Conservation (phyloP, 768 basidiomycete genomes). For the Amanita molliuscula region DNA sequence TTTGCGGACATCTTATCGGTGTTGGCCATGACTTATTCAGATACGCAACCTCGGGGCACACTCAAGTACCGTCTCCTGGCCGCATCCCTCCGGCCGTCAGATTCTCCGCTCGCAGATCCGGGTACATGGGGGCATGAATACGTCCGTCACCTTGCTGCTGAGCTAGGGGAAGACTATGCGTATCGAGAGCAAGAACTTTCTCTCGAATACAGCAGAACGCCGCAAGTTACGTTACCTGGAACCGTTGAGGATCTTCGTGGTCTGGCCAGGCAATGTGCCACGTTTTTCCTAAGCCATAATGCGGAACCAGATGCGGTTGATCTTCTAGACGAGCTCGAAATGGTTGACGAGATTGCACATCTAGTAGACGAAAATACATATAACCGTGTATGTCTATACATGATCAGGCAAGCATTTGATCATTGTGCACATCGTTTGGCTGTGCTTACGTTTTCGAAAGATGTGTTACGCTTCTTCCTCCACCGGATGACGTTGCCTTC, state of each 20-base stretch:
- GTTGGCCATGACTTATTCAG: constrained; percentile 98
- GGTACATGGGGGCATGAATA: constrained; percentile 99
- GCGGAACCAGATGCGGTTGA: constrained; percentile 99
- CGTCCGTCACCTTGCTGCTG: constrained; percentile 91
- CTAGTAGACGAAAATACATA: constrained; percentile 86
- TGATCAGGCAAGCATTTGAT: constrained; percentile 61
- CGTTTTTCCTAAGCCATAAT: constrained; percentile 86
- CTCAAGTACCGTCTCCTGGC: constrained; percentile 87
- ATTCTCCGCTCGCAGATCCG: constrained; percentile 71
- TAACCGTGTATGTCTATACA: constrained; percentile 86
- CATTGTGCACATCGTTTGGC: background rate
- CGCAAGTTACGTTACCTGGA: constrained; percentile 32
- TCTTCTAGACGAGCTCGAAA: constrained; percentile 87
- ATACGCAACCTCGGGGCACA: constrained; percentile 93
- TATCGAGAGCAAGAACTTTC: constrained; percentile 47
- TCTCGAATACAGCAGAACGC: constrained; percentile 16
- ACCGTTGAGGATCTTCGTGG: constrained; percentile 65
- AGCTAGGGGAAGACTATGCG: constrained; percentile 89
- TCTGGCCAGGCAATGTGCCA: constrained; percentile 77
- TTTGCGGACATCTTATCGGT: constrained; percentile 97
- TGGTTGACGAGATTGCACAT: constrained; percentile 64
- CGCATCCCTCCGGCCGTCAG: constrained; percentile 51
- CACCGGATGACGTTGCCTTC: constrained; percentile 89
- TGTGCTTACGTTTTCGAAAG: constrained; percentile 21
- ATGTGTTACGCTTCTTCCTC: constrained; percentile 83